phyloP scores from a whole-genome alignment of 352 stramenopile genomes.

The Phytophthora boehmeriae region DNA sequence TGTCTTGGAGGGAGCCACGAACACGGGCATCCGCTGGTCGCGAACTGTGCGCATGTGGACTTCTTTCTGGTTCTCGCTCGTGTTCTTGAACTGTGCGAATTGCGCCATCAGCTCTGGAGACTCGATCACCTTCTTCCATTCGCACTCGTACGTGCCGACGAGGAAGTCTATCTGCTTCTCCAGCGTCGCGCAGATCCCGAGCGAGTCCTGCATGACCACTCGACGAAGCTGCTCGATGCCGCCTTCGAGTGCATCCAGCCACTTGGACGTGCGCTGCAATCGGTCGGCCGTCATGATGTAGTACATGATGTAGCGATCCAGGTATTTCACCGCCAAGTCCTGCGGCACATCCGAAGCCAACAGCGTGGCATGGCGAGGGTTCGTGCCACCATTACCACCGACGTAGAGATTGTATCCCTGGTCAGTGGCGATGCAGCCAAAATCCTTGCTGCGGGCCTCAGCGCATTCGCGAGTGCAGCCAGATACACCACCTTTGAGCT shows the following conservation, averaged over 20 bases:
- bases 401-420: constrained; percentile 93
- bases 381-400: constrained; percentile 89
- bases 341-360: constrained; percentile 57
- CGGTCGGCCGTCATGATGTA: constrained; percentile 86
- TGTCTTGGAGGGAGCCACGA: constrained; percentile 47
- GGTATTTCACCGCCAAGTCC: constrained; percentile 82
- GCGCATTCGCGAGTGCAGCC: constrained; percentile 93
- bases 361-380: constrained; percentile 80
- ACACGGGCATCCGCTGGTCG: constrained; percentile 83
- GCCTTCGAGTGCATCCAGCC: constrained; percentile 85
- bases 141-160: constrained; percentile 94
- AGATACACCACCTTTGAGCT: constrained; percentile 91
- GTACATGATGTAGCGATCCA: constrained; percentile 93
- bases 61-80: constrained; percentile 68
- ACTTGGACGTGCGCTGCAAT: constrained; percentile 84
- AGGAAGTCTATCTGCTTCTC: constrained; percentile 89
- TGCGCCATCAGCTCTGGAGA: constrained; percentile 75
- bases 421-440: constrained; percentile 93
- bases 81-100: constrained; percentile 94
- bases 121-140: constrained; percentile 93
- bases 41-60: constrained; percentile 72
- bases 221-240: constrained; percentile 58
- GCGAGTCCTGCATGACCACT: constrained; percentile 89
- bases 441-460: constrained; percentile 92
- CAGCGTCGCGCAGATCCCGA: constrained; percentile 82